Conservation (phyloP, 164 flowering plant genomes). For the Santalum album region DNA sequence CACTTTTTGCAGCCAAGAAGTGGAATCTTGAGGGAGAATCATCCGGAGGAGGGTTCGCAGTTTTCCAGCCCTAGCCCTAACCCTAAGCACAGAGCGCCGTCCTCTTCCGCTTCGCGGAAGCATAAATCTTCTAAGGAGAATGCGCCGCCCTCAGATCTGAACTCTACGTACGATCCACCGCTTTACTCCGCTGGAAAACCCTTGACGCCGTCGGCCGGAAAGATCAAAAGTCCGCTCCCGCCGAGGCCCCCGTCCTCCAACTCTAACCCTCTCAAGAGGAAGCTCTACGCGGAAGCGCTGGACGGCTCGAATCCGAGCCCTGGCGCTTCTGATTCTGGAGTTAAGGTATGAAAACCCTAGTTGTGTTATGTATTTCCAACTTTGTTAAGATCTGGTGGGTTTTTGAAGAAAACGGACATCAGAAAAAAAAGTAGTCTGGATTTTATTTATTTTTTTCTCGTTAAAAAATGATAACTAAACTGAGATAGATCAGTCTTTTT, state of each 20-base stretch:
- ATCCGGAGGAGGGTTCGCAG: conserved; percentile 11
- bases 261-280: conserved; percentile 64
- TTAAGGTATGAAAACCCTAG: conserved; percentile 42
- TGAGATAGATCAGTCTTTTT: no score
- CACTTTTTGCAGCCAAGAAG: conserved; percentile 47
- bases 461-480: no score
- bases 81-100: conserved; percentile 19
- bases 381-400: no score
- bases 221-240: conserved; percentile 64
- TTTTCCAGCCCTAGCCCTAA: conserved; percentile 28
- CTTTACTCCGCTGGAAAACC: conserved; percentile 15
- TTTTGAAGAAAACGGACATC: no score
- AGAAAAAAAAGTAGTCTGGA: no score
- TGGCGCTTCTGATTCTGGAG: conserved; percentile 61
- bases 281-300: conserved; percentile 42
- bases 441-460: no score
- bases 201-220: conserved; percentile 24
- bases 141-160: conserved; percentile 45
- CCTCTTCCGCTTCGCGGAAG: conserved; percentile 22
- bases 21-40: conserved; percentile 36
- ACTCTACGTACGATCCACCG: conserved; percentile 19
- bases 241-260: conserved; percentile 63
- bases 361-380: background rate
- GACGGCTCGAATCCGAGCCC: conserved; percentile 31
- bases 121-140: conserved; percentile 46